Percentiles rank a stretch among this genome's conserved stretches.
These are phyloP conservation scores for Lunularia cruciata DNA, from an alignment of 225 moss, liverwort and hornwort genomes.

Conservation along the genomic window DNA sequence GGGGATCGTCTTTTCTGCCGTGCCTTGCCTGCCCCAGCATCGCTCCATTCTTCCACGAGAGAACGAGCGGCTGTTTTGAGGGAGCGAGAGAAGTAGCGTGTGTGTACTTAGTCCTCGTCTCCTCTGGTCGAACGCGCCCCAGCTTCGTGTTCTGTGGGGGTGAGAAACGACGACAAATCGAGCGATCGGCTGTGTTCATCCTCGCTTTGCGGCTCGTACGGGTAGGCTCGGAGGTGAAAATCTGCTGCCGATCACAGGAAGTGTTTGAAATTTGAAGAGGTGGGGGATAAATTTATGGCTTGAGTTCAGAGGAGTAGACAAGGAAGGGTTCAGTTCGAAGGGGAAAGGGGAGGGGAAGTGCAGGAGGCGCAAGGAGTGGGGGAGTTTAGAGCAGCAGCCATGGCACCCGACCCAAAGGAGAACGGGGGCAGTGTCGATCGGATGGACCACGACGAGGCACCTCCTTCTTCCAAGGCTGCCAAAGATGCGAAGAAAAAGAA, in stretches of 20 bases:
- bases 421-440: slow-evolving; percentile 15
- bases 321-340: neutral
- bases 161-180: neutral
- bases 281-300: neutral
- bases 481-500: slow-evolving; percentile 17
- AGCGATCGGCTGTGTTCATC: neutral
- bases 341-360: neutral
- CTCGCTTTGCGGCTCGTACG: too few relatives aligned
- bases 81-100: neutral
- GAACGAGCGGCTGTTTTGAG: neutral
- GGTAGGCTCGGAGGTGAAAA: neutral
- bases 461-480: slow-evolving; percentile 7
- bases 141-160: too few relatives aligned
- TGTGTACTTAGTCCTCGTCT: neutral
- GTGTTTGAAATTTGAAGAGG: neutral
- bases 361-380: neutral
- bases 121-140: neutral
- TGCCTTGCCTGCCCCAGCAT: neutral
- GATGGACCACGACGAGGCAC: slow-evolving; percentile 22
- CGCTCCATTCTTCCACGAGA: neutral
- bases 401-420: slow-evolving; percentile 27
- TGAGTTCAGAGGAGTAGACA: neutral
- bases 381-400: neutral
- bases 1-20: too few relatives aligned
- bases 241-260: neutral